Percentiles rank a stretch among this genome's conserved stretches.
Evolutionary conservation across 768 basidiomycete genomes (phyloP).

Genomic region (Dentipellis sp.): DNA sequence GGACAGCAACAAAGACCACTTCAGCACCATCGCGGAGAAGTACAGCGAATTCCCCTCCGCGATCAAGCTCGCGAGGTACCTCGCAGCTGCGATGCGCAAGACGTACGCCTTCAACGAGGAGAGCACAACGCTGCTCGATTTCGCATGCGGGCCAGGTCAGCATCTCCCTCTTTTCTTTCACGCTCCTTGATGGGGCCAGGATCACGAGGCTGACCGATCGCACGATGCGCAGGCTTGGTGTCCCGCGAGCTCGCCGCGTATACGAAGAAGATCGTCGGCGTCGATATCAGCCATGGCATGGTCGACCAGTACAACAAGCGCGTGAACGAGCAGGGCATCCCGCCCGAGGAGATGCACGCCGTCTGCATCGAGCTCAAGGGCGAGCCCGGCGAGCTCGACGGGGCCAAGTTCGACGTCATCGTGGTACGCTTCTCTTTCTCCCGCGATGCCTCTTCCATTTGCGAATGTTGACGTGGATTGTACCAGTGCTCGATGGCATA

Average conservation of each 20-base stretch:
- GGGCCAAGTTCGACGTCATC: conserved; percentile 56
- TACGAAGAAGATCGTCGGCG: conserved; percentile 55
- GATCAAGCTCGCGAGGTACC: neutral
- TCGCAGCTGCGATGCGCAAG: neutral
- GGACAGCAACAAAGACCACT: neutral
- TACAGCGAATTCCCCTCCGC: neutral
- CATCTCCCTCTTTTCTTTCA: neutral
- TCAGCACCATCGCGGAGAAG: neutral
- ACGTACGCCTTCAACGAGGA: neutral
- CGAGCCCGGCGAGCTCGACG: conserved; percentile 38
- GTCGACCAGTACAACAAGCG: conserved; percentile 57
- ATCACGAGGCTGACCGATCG: too few relatives aligned
- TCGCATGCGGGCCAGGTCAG: conserved; percentile 2
- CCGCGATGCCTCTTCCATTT: neutral
- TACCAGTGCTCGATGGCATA: conserved; percentile 51
- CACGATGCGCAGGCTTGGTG: conserved; percentile 42
- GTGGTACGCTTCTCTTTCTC: conserved; percentile 37
- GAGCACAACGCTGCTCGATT: neutral
- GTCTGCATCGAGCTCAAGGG: conserved; percentile 44
- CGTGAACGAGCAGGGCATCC: conserved; percentile 50
- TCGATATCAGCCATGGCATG: conserved; percentile 65
- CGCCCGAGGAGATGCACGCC: conserved; percentile 56
- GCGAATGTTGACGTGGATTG: neutral
- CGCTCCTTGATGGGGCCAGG: neutral
- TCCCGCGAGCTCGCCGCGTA: conserved; percentile 52